Evolutionary conservation across 257 asterid species (phyloP).

Genomic region (Solanum chilense): DNA sequence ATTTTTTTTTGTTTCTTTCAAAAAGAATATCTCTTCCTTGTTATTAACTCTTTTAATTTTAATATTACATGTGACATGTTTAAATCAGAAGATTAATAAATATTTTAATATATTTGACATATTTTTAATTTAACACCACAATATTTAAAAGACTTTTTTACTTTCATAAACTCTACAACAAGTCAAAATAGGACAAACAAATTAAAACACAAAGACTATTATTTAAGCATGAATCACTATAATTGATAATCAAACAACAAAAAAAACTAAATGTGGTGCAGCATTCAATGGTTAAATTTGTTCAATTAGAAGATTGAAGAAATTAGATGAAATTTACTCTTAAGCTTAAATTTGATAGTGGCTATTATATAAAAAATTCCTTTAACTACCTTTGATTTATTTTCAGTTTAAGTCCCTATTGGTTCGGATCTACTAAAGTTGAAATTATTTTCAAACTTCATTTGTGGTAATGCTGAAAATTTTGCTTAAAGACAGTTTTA

Average conservation of each 20-base stretch:
- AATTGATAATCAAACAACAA: not conserved
- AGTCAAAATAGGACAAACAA: no score
- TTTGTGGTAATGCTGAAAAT: not conserved
- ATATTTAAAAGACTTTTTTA: no score
- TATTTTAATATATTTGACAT: no score
- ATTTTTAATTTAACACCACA: no score
- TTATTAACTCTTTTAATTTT: not conserved
- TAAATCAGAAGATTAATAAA: no score
- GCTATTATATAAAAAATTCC: not conserved
- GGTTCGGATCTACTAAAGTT: not conserved
- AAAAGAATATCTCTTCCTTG: not conserved
- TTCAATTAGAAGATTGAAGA: not conserved
- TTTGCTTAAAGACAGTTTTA: not conserved
- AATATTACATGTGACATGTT: not conserved
- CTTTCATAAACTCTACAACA: not conserved
- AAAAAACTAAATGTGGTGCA: not conserved
- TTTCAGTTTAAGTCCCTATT: not conserved
- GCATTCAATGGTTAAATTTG: not conserved
- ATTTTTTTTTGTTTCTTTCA: no score
- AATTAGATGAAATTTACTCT: not conserved
- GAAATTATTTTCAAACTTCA: not conserved
- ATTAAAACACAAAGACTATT: no score
- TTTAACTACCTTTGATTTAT: not conserved
- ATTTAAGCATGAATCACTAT: not conserved
- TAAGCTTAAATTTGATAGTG: not conserved